A percentile compares a stretch with the other conserved stretches of the same genome.
These are phyloP conservation scores for Penicillium paradoxum DNA, from an alignment of 495 filamentous ascomycete genomes.

Conservation along the genomic window DNA sequence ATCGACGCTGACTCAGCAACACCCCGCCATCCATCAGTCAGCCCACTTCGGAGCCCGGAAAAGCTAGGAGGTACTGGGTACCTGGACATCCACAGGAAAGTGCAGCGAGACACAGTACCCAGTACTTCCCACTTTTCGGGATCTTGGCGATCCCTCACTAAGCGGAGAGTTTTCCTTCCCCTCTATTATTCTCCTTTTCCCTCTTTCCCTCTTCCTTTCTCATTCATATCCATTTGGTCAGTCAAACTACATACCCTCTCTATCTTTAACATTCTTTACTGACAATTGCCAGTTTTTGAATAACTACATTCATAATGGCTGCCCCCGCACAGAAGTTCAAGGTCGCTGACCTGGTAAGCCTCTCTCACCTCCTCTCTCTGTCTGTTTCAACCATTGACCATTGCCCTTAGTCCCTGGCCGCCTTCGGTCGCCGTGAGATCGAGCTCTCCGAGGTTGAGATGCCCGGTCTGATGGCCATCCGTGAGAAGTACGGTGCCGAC, in stretches of 20 bases:
- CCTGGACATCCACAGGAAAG: background rate
- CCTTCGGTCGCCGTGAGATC: conserved; percentile 98
- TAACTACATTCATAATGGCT: conserved; percentile 36
- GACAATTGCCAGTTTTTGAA: conserved; percentile 7
- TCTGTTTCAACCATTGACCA: conserved; percentile 18
- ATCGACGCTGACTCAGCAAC: conserved; percentile 2
- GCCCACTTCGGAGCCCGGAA: conserved; percentile 3
- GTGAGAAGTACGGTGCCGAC: conserved; percentile 81
- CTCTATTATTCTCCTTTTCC: conserved; percentile 14
- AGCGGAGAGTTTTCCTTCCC: conserved; percentile 19
- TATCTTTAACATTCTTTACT: conserved; percentile 6
- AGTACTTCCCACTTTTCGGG: background rate
- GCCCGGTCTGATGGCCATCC: conserved; percentile 94
- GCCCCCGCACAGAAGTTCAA: conserved; percentile 92
- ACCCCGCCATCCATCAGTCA: conserved; percentile 17
- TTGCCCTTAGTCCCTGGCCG: conserved; percentile 66
- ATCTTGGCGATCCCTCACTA: conserved; percentile 9
- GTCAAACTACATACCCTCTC: background rate
- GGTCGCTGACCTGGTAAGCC: conserved; percentile 92
- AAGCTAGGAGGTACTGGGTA: conserved; percentile 10
- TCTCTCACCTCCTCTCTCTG: conserved; percentile 10
- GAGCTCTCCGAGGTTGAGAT: conserved; percentile 98
- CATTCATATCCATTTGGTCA: conserved; percentile 5
- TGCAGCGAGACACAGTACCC: background rate
- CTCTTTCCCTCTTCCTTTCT: conserved; percentile 15